Evolutionary conservation across 2,329 filamentous ascomycete species (phyloP), one percentile per base, ranked within the genome.

Genomic region (Pseudocercospora eumusae): DNA sequence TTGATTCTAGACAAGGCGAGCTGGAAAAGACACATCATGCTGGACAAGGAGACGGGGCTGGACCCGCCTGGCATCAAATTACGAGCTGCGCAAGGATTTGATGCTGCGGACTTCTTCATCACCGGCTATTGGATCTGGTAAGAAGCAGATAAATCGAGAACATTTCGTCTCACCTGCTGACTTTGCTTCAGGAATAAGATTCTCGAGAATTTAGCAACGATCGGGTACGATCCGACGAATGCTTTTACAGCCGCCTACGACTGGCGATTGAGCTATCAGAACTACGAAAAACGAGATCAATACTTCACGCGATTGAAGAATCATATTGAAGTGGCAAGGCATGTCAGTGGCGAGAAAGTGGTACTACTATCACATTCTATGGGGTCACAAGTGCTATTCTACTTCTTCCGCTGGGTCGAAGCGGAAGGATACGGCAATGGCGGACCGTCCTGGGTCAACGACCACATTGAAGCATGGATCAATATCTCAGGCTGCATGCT

Each of bases 401-500:
- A 88, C 76, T 90, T 91, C 76, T 83, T 93, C 70, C 88, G 90
- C 71, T 89, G 87, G 87, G 95, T 96, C 1, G 91, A 96, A 57
- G 84, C 88, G 2, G 82, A 87, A 57, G 91, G 91, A 4, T 80
- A 88, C 66, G 95, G 95, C 4, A 86, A 86, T 20, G 93, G 92
- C 1, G 93, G 95, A 1, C 83, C 88, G 40, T 84, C 86, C 57
- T 99, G 95, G 95, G 93, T 99, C 0, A 93, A 99, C 62, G 84
- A 84, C 18, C 85, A 97, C 73, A 82, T 99, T 56, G 95, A 96
- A 68, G 90, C 91, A 2, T 99, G 96, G 93, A 96, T 99, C 80
- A 99, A 99, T 75, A 92, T 99, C 71, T 95, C 90, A 68, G 95
- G 95, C 5, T 99, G 93, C 77, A 97, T 99, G 93, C 87, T 99